These are phyloP conservation scores for Pisolithus tinctorius DNA, from an alignment of 768 basidiomycete species.

Conservation along the genomic window DNA sequence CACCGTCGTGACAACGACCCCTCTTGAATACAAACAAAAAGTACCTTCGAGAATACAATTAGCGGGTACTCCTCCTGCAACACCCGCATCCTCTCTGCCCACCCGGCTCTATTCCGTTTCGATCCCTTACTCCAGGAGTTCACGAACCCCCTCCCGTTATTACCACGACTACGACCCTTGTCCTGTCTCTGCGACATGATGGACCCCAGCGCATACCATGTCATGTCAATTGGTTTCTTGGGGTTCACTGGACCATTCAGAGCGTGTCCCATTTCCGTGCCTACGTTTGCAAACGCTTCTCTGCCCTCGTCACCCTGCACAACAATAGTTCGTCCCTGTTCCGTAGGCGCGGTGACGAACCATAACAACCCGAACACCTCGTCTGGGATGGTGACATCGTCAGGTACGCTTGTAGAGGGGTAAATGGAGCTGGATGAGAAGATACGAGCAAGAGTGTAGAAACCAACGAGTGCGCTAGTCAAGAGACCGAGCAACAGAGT, in stretches of 20 bases:
- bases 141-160: background rate
- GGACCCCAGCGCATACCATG: slow-evolving; percentile 47
- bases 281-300: background rate
- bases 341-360: slow-evolving; percentile 43
- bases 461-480: background rate
- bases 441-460: background rate
- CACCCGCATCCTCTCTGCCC: slow-evolving; percentile 28
- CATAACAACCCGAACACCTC: slow-evolving; percentile 72
- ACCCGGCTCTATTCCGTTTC: slow-evolving; percentile 32
- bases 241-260: slow-evolving; percentile 39
- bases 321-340: slow-evolving; percentile 9
- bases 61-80: slow-evolving; percentile 53
- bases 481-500: background rate
- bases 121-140: slow-evolving; percentile 13
- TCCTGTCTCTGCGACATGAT: background rate
- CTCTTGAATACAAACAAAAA: slow-evolving; percentile 10
- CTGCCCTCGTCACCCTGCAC: background rate
- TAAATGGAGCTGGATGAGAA: background rate
- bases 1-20: background rate
- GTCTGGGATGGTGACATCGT: slow-evolving; percentile 33
- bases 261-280: slow-evolving; percentile 29
- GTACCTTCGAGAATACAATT: slow-evolving; percentile 77
- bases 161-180: slow-evolving; percentile 4
- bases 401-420: slow-evolving; percentile 35
- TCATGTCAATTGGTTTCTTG: slow-evolving; percentile 40